Percentiles rank a stretch among this genome's conserved stretches.
Conservation (phyloP, 148 eudicot species). For the Simmondsia chinensis region DNA sequence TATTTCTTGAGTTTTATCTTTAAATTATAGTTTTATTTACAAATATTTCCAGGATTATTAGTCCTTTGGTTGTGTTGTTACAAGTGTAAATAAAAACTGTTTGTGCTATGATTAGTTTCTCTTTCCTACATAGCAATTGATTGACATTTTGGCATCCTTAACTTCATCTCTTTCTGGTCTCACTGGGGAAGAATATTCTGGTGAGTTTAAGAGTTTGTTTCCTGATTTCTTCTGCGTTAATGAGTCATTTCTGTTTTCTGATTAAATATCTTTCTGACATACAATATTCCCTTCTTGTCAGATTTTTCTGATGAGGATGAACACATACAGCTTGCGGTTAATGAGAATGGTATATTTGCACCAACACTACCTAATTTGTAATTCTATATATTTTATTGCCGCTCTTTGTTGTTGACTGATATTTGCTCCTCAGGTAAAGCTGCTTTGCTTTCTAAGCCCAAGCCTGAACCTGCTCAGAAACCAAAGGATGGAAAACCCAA, state of each 20-base stretch:
- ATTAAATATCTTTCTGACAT: background rate
- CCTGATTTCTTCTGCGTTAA: background rate
- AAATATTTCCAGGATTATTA: too few species aligned
- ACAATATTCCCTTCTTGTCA: background rate
- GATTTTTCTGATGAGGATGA: conserved; percentile 24
- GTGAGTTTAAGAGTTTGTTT: conserved; percentile 14
- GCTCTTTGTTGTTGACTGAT: background rate
- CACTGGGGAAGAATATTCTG: conserved; percentile 9
- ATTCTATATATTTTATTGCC: background rate
- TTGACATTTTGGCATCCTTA: conserved; percentile 24
- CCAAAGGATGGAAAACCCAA: conserved; percentile 24
- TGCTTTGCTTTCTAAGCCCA: conserved; percentile 11
- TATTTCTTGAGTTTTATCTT: background rate
- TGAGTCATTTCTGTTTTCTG: too few species aligned
- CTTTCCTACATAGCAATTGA: too few species aligned
- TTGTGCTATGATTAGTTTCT: background rate
- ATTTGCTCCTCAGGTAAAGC: conserved; percentile 20
- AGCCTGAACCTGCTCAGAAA: conserved; percentile 22
- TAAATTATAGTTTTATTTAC: background rate
- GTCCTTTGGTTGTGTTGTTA: too few species aligned
- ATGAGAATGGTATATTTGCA: conserved; percentile 30
- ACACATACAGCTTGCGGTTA: conserved; percentile 4
- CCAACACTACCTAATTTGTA: too few species aligned
- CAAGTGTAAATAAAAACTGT: too few species aligned
- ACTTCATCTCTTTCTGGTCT: conserved; percentile 19